These are phyloP conservation scores for Fusarium dimerum DNA, from an alignment of 2,329 filamentous ascomycete genomes.

Conservation along the genomic window DNA sequence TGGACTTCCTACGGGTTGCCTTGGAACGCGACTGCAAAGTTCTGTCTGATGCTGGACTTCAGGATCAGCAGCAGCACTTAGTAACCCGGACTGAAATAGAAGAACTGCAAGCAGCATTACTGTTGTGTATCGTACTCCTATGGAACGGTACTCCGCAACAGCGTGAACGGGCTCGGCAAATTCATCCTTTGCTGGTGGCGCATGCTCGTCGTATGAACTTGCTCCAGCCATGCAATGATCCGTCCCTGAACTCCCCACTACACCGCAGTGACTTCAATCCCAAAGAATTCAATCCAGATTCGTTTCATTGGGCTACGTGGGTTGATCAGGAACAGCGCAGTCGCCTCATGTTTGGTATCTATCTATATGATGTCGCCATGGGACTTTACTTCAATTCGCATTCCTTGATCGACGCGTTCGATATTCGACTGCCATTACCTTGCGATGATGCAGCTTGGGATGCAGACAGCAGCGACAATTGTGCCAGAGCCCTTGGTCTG, in stretches of 20 bases:
- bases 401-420: slow-evolving; percentile 63
- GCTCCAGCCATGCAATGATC: slow-evolving; percentile 51
- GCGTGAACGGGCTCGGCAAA: slow-evolving; percentile 61
- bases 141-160: slow-evolving; percentile 72
- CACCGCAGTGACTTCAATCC: slow-evolving; percentile 57
- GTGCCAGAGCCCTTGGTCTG: slow-evolving; percentile 65
- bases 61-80: slow-evolving; percentile 27
- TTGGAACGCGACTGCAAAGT: slow-evolving; percentile 58
- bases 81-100: slow-evolving; percentile 51
- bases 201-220: slow-evolving; percentile 60
- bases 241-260: slow-evolving; percentile 56
- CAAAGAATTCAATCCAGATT: slow-evolving; percentile 47
- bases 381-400: slow-evolving; percentile 72
- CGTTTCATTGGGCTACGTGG: slow-evolving; percentile 68
- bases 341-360: slow-evolving; percentile 65
- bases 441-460: slow-evolving; percentile 76
- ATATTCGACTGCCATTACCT: slow-evolving; percentile 68
- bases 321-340: slow-evolving; percentile 70
- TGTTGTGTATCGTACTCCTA: slow-evolving; percentile 62
- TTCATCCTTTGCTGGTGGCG: slow-evolving; percentile 57
- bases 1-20: slow-evolving; percentile 61
- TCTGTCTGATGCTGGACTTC: slow-evolving; percentile 34
- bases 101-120: slow-evolving; percentile 66
- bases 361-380: slow-evolving; percentile 64
- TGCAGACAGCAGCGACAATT: slow-evolving; percentile 58